Evolutionary conservation across 495 filamentous ascomycete species (phyloP).

Genomic region (Talaromyces proteolyticus): DNA sequence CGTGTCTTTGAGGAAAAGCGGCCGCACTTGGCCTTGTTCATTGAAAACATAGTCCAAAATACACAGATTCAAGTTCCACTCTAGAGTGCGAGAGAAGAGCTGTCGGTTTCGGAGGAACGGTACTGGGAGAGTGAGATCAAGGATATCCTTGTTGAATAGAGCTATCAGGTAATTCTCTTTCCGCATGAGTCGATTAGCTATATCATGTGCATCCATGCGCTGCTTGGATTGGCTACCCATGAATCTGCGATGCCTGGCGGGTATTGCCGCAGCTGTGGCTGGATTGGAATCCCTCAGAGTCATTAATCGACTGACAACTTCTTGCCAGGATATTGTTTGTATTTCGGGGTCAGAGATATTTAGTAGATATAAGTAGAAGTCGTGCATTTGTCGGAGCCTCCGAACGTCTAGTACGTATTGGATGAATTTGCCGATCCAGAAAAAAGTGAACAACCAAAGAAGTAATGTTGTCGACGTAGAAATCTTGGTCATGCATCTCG

Average conservation of each 20-base stretch:
- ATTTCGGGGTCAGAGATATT: conserved; percentile 87
- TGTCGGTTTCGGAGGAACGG: conserved; percentile 76
- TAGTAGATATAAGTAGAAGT: conserved; percentile 84
- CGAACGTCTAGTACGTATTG: conserved; percentile 71
- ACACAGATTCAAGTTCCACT: conserved; percentile 84
- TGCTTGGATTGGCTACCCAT: conserved; percentile 87
- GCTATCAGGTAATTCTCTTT: conserved; percentile 96
- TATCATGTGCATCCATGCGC: conserved; percentile 92
- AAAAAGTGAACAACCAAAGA: conserved; percentile 83
- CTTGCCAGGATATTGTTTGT: conserved; percentile 94
- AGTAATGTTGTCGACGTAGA: conserved; percentile 70
- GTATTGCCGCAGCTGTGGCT: conserved; percentile 65
- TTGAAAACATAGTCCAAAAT: conserved; percentile 94
- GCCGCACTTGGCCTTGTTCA: conserved; percentile 74
- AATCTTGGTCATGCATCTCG: conserved; percentile 82
- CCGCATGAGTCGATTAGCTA: conserved; percentile 95
- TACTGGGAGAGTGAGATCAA: conserved; percentile 79
- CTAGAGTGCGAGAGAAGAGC: conserved; percentile 72
- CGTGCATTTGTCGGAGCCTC: conserved; percentile 69
- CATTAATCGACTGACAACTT: conserved; percentile 87
- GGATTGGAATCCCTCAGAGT: conserved; percentile 80
- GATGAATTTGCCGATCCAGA: conserved; percentile 76
- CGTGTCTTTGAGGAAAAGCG: conserved; percentile 74
- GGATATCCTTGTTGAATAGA: conserved; percentile 89
- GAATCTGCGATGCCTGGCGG: conserved; percentile 56